Evolutionary conservation across 768 basidiomycete species (phyloP), one percentile per base, ranked within the genome.

Genomic region (Pleurotus citrinopileatus): DNA sequence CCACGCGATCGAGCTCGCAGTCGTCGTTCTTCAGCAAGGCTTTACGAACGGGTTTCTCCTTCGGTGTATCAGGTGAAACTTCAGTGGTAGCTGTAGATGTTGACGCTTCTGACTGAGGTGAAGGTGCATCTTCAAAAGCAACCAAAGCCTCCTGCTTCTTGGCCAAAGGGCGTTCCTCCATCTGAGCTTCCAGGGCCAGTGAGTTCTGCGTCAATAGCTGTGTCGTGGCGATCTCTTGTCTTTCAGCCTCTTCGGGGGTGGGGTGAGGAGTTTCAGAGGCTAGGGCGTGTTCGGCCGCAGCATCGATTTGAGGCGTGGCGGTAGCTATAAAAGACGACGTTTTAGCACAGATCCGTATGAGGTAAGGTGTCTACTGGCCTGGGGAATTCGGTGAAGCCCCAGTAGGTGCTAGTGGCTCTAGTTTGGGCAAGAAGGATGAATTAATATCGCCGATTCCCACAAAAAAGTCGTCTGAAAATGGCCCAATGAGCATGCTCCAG

Each of bases 361-460:
- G 36, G 26, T 19, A 9, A 5, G 32, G 47, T 20, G 19, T 42
- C 42, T 50, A 51, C 46, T 61, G 43, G 38, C 60, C 51, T 51
- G 60, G 43, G 42, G 67, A 53, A 38, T 62, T 63, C 53, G 60
- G 55, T 25, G 66, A 67, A 17, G 70, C 63, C 26, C 68, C 55
- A 8, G 70, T 55, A 53, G 78, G 67, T 37, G 77, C 69, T 53
- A 84, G 57, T 27, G 86, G 75, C 57, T 86, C 78, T 47, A 86
- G 61, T 68, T 93, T 93, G 26, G 94, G 94, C 17, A 97, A 76
- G 71, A 96, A 95, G 0, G 94, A 81, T 3, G 92, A 91, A 67
- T 99, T 99, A 68, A 99, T 99, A 71, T 99, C 97, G 46, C 97
- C 97, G 58, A 96, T 98, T 13, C 95, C 95, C 55, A 97, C 79